Conservation (phyloP, 306 rosid genomes). For the Elaeagnus macrophylla region DNA sequence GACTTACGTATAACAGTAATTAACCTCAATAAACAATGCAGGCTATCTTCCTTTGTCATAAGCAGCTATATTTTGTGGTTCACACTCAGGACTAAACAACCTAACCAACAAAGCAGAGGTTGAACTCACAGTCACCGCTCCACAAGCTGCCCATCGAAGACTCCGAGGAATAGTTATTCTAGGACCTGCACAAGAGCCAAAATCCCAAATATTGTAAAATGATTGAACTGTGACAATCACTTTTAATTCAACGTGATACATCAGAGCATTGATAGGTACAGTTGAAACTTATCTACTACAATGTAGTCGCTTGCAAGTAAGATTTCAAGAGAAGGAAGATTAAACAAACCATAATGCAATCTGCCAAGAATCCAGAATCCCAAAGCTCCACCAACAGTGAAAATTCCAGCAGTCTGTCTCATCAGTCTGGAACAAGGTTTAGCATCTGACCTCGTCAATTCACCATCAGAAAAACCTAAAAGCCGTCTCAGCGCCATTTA, state of each 20-base stretch:
- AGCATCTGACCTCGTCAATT: conserved; percentile 68
- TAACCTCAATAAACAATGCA: background rate
- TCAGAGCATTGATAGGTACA: background rate
- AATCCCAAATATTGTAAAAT: conserved; percentile 7
- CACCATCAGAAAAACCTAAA: conserved; percentile 81
- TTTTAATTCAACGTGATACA: background rate
- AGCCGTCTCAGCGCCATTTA: conserved; percentile 64
- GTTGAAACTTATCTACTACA: too few relatives aligned
- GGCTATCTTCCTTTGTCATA: conserved; percentile 58
- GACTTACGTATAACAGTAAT: background rate
- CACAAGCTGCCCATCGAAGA: conserved; percentile 85
- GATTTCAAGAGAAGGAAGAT: conserved; percentile 8
- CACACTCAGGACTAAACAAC: conserved; percentile 86
- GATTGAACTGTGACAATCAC: background rate
- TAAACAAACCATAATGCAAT: conserved; percentile 69
- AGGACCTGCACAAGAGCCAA: conserved; percentile 53
- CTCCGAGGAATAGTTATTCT: conserved; percentile 72
- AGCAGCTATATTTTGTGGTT: conserved; percentile 91
- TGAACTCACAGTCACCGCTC: conserved; percentile 66
- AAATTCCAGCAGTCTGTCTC: conserved; percentile 82
- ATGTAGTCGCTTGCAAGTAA: too few relatives aligned
- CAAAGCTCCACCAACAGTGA: conserved; percentile 75
- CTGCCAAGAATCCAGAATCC: conserved; percentile 84
- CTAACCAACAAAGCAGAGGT: conserved; percentile 79
- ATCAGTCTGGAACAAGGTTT: conserved; percentile 83